Evolutionary conservation across 768 basidiomycete genomes (phyloP).

Genomic region (Suillus luteus): DNA sequence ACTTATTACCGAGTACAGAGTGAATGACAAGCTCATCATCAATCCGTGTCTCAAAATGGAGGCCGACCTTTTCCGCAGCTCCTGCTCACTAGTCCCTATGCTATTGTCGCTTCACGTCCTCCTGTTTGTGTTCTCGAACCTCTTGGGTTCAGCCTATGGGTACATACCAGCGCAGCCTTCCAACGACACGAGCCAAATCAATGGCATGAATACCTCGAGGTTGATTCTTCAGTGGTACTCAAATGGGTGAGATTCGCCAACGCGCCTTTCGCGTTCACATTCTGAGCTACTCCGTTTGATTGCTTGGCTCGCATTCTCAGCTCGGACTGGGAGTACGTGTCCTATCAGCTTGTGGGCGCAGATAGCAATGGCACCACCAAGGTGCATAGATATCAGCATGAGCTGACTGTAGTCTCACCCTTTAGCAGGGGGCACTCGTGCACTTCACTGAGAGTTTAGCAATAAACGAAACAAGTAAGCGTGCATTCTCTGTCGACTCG

Average conservation of each 20-base stretch:
- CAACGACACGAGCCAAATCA: constrained; percentile 59
- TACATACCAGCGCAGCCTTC: constrained; percentile 78
- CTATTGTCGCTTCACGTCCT: constrained; percentile 12
- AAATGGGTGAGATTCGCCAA: constrained; percentile 42
- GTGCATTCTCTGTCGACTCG: neutral
- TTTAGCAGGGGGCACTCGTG: constrained; percentile 70
- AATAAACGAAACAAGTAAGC: constrained; percentile 48
- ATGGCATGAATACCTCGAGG: constrained; percentile 57
- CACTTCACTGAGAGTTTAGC: constrained; percentile 74
- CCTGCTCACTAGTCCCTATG: constrained; percentile 19
- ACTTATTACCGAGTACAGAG: neutral
- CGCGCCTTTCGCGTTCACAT: constrained; percentile 8
- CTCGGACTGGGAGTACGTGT: constrained; percentile 54
- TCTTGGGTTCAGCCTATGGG: constrained; percentile 28
- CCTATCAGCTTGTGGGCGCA: constrained; percentile 58
- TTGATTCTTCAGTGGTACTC: constrained; percentile 64
- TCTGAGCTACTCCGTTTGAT: constrained; percentile 14
- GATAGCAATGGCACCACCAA: constrained; percentile 53
- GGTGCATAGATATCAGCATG: constrained; percentile 39
- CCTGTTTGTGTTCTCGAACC: constrained; percentile 13
- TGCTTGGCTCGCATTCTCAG: constrained; percentile 30
- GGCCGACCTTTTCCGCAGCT: constrained; percentile 4
- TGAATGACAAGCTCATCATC: constrained; percentile 16
- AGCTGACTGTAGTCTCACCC: constrained; percentile 5
- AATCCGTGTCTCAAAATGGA: constrained; percentile 18